These are phyloP conservation scores for Cladophialophora chaetospira DNA, from an alignment of 2,329 filamentous ascomycete species.

Conservation along the genomic window DNA sequence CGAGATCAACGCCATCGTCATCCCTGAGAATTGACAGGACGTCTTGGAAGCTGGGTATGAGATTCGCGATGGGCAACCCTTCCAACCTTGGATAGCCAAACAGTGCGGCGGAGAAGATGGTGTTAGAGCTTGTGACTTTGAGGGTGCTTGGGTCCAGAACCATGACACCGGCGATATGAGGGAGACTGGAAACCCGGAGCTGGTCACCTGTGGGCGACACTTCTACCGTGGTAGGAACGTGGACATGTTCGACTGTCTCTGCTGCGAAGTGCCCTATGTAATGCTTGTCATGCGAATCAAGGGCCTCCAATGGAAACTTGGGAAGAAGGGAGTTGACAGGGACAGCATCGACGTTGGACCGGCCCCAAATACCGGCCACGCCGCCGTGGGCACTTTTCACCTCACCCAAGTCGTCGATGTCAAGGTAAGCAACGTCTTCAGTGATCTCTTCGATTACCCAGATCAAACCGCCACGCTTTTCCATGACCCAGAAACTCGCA, in stretches of 20 bases:
- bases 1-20: constrained; percentile 78
- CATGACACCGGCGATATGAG: constrained; percentile 95
- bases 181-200: constrained; percentile 87
- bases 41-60: constrained; percentile 86
- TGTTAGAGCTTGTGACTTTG: constrained; percentile 87
- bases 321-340: constrained; percentile 79
- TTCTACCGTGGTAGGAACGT: constrained; percentile 81
- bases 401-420: constrained; percentile 74
- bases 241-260: constrained; percentile 72
- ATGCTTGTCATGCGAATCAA: constrained; percentile 41
- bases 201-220: constrained; percentile 69
- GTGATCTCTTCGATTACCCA: constrained; percentile 98
- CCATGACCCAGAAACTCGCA: constrained; percentile 97
- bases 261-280: constrained; percentile 78
- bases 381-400: constrained; percentile 72
- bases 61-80: constrained; percentile 73
- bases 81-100: constrained; percentile 87
- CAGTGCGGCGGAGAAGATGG: constrained; percentile 86
- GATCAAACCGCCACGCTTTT: constrained; percentile 89
- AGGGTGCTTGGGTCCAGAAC: constrained; percentile 80
- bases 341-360: constrained; percentile 63
- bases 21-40: constrained; percentile 79
- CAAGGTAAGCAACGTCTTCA: constrained; percentile 81
- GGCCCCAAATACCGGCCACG: constrained; percentile 84
- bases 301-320: constrained; percentile 70